Conservation (phyloP, 169 alveolate genomes). For the Eimeria praecox region DNA sequence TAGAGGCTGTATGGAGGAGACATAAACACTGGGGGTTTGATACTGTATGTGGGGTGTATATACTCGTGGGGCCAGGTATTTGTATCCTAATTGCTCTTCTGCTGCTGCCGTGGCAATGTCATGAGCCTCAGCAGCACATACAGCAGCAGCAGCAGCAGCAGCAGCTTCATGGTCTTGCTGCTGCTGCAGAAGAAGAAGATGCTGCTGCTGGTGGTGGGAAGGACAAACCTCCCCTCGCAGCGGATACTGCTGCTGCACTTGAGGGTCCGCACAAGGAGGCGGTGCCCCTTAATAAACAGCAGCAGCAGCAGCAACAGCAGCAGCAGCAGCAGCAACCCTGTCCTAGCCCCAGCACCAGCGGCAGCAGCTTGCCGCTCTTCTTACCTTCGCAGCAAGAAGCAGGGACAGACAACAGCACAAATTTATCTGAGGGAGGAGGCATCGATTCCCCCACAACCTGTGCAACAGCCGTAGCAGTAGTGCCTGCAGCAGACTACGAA, state of each 20-base stretch:
- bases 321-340: constrained; percentile 17
- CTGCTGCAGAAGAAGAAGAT: not conserved
- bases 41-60: constrained; percentile 58
- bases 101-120: constrained; percentile 32
- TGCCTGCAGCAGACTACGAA: not conserved
- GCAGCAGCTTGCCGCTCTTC: constrained; percentile 1
- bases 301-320: constrained; percentile 21
- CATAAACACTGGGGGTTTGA: constrained; percentile 21
- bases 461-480: not conserved
- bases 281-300: not conserved
- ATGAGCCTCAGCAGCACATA: not conserved
- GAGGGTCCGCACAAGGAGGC: not conserved
- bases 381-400: not conserved
- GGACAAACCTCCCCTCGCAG: not conserved
- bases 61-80: constrained; percentile 34
- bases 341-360: not conserved
- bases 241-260: not conserved
- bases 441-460: not conserved
- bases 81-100: constrained; percentile 69
- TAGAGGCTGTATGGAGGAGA: constrained; percentile 35
- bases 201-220: not conserved
- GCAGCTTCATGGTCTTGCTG: not conserved
- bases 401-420: not conserved
- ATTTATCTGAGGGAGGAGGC: not conserved
- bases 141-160: constrained; percentile 32